These are phyloP conservation scores for Xylaria sp. DNA, from an alignment of 2,329 filamentous ascomycete genomes.

Conservation along the genomic window DNA sequence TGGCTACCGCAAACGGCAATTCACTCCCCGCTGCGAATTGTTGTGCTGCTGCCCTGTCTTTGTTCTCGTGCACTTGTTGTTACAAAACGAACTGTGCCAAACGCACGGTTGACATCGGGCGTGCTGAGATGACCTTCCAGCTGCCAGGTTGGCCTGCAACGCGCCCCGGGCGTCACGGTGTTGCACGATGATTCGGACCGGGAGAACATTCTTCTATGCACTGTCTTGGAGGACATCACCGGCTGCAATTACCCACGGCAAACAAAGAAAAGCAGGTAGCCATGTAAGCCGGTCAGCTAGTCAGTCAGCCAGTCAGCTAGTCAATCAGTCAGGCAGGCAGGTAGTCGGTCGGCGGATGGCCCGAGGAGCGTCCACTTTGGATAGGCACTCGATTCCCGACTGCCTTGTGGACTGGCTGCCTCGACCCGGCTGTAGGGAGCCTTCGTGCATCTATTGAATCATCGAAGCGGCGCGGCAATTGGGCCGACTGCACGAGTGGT, in stretches of 20 bases:
- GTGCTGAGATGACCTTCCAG: neutral
- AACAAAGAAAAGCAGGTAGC: constrained; percentile 41
- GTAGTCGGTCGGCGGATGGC: neutral
- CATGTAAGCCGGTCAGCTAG: constrained; percentile 3
- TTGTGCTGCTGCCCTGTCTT: neutral
- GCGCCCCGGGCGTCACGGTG: neutral
- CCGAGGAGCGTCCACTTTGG: constrained; percentile 21
- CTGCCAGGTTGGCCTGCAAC: neutral
- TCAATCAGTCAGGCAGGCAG: neutral
- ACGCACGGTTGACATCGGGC: neutral
- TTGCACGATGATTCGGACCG: neutral
- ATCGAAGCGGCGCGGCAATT: constrained; percentile 21
- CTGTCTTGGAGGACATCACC: constrained; percentile 12
- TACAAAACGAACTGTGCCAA: neutral
- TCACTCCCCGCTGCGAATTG: neutral
- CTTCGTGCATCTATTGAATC: constrained; percentile 40
- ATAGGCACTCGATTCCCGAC: constrained; percentile 1
- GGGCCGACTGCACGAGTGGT: constrained; percentile 14
- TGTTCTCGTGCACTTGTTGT: neutral
- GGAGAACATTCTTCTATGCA: constrained; percentile 14
- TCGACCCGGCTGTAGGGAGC: constrained; percentile 41
- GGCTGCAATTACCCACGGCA: constrained; percentile 41
- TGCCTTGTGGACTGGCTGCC: constrained; percentile 26
- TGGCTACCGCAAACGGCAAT: constrained; percentile 34
- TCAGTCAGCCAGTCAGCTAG: no score